Conservation (phyloP, 1,139 yeast genomes). For the Meyerozyma elateridarum region DNA sequence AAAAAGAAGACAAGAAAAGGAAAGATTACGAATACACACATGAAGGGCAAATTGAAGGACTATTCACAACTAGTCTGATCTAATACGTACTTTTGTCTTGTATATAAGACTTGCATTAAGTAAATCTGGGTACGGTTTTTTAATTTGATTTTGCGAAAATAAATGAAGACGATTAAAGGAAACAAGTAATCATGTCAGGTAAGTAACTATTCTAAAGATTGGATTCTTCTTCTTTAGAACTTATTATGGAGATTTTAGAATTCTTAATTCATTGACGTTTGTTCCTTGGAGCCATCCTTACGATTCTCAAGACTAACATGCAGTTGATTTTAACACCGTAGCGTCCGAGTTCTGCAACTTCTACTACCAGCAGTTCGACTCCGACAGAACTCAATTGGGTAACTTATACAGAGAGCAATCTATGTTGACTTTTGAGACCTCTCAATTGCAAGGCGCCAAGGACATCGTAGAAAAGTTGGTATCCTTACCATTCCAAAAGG, state of each 20-base stretch:
- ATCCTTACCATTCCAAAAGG: conserved; percentile 86
- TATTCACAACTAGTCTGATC: conserved; percentile 45
- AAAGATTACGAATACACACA: conserved; percentile 91
- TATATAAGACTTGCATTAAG: not conserved
- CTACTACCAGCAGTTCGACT: conserved; percentile 92
- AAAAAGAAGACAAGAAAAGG: conserved; percentile 91
- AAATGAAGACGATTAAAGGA: not conserved
- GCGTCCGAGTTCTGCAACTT: conserved; percentile 84
- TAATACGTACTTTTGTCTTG: not conserved
- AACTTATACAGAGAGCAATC: conserved; percentile 94
- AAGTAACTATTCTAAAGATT: no score
- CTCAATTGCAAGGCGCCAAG: conserved; percentile 92
- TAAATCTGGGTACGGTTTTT: conserved; percentile 1
- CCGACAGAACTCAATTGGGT: conserved; percentile 89
- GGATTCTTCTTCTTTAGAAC: no score
- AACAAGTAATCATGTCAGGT: conserved; percentile 11
- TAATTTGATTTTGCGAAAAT: conserved; percentile 2
- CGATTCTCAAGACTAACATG: conserved; percentile 10
- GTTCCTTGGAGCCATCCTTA: no score
- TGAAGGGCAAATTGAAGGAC: conserved; percentile 92
- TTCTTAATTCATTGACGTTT: no score
- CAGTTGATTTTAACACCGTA: conserved; percentile 68
- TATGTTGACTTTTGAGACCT: conserved; percentile 93
- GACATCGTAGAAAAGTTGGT: conserved; percentile 86
- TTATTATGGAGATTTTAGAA: no score